Evolutionary conservation across 164 flowering plant species (phyloP).

Genomic region (Pachysandra terminalis): DNA sequence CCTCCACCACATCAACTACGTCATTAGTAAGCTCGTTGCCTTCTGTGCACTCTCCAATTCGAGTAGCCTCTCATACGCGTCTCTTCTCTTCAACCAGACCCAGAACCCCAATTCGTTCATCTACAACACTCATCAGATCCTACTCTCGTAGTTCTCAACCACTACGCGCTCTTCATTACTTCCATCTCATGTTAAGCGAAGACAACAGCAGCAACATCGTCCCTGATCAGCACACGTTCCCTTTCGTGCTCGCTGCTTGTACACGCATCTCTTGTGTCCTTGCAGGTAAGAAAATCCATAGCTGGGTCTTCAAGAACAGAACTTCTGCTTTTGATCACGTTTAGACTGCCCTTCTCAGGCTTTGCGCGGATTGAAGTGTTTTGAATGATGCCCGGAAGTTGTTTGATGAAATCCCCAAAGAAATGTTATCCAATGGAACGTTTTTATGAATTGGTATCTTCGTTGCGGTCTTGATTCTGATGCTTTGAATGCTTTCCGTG

Average conservation of each 20-base stretch:
- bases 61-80: slow-evolving; percentile 30
- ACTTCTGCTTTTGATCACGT: slow-evolving; percentile 21
- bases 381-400: slow-evolving; percentile 22
- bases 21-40: slow-evolving; percentile 34
- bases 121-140: slow-evolving; percentile 43
- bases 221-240: slow-evolving; percentile 33
- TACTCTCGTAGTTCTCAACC: slow-evolving; percentile 31
- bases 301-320: slow-evolving; percentile 29
- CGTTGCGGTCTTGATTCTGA: slow-evolving; percentile 15
- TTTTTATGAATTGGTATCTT: slow-evolving; percentile 32
- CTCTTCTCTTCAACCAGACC: slow-evolving; percentile 26
- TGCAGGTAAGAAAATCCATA: slow-evolving; percentile 28
- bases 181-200: slow-evolving; percentile 26
- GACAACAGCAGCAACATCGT: background rate
- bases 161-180: slow-evolving; percentile 22
- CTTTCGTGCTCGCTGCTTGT: slow-evolving; percentile 37
- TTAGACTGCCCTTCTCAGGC: slow-evolving; percentile 32
- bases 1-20: slow-evolving; percentile 29
- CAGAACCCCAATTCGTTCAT: slow-evolving; percentile 30
- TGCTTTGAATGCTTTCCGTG: slow-evolving; percentile 26
- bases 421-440: slow-evolving; percentile 37
- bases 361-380: slow-evolving; percentile 19
- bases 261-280: slow-evolving; percentile 14
- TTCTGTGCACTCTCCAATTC: slow-evolving; percentile 29
- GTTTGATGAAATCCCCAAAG: slow-evolving; percentile 33